These are phyloP conservation scores for Moesziomyces antarcticus DNA, from an alignment of 1,284 basidiomycete genomes.

Conservation along the genomic window DNA sequence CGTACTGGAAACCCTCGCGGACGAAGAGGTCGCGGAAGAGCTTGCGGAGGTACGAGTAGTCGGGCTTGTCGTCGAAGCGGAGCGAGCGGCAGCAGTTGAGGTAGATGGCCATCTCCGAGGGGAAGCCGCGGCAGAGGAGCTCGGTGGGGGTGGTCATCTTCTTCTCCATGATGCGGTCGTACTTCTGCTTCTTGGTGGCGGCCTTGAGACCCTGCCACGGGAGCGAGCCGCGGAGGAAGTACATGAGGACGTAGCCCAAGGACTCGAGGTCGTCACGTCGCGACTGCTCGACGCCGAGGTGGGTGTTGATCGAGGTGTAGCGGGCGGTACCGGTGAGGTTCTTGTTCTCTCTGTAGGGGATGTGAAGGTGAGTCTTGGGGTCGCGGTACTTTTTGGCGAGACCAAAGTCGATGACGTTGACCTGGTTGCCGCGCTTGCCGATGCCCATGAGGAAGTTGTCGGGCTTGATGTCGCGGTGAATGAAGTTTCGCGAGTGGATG, in stretches of 20 bases:
- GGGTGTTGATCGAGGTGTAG: constrained; percentile 99
- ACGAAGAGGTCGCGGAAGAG: constrained; percentile 69
- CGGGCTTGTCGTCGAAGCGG: constrained; percentile 68
- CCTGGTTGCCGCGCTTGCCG: constrained; percentile 98
- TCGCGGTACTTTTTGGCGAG: constrained; percentile 99
- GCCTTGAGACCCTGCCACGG: constrained; percentile 68
- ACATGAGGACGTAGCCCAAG: constrained; percentile 67
- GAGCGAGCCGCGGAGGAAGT: constrained; percentile 67
- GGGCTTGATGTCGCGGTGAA: constrained; percentile 98
- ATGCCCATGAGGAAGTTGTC: constrained; percentile 99
- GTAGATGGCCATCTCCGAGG: constrained; percentile 68
- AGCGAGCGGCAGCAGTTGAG: constrained; percentile 69
- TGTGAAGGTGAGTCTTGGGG: constrained; percentile 98
- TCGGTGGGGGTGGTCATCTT: constrained; percentile 69
- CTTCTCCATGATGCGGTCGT: constrained; percentile 69
- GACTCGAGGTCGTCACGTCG: constrained; percentile 67
- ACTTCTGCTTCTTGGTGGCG: constrained; percentile 69
- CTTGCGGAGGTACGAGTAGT: constrained; percentile 68
- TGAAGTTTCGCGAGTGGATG: constrained; percentile 99
- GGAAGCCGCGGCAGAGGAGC: constrained; percentile 68
- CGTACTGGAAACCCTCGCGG: constrained; percentile 68
- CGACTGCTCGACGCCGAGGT: constrained; percentile 80
- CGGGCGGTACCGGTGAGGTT: constrained; percentile 98
- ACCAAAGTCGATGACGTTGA: constrained; percentile 99
- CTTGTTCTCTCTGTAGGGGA: constrained; percentile 99